Evolutionary conservation across 768 basidiomycete genomes (phyloP).

Genomic region (Gymnopilus dilepis): DNA sequence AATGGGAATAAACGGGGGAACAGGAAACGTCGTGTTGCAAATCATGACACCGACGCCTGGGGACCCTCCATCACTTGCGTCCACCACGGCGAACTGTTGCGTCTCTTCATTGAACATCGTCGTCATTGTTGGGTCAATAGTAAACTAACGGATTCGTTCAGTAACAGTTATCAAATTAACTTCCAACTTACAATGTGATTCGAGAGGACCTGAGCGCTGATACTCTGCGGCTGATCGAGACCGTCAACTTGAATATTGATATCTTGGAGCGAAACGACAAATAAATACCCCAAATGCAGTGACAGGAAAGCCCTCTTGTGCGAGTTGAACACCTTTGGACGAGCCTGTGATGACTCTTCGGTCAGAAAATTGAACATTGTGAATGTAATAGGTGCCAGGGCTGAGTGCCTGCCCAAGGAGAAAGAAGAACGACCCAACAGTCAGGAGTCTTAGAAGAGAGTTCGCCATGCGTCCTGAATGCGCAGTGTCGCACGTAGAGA

Average conservation of each 20-base stretch:
- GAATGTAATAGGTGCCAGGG: constrained; percentile 9
- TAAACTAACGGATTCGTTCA: not conserved
- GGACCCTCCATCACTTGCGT: constrained; percentile 14
- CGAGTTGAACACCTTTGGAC: not conserved
- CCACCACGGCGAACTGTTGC: constrained; percentile 18
- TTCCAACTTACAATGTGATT: constrained; percentile 13
- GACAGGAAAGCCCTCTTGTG: constrained; percentile 5
- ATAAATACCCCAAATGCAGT: constrained; percentile 3
- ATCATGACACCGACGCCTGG: constrained; percentile 14
- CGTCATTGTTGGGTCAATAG: constrained; percentile 13
- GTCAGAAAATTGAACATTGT: constrained; percentile 8
- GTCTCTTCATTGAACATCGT: constrained; percentile 15
- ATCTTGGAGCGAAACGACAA: not conserved
- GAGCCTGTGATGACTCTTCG: constrained; percentile 4
- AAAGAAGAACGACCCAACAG: not conserved
- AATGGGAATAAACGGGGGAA: constrained; percentile 9
- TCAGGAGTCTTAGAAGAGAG: not conserved
- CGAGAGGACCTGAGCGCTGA: constrained; percentile 3
- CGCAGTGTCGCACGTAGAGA: too few species aligned
- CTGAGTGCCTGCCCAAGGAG: not conserved
- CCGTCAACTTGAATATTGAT: not conserved
- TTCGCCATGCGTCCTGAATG: too few species aligned
- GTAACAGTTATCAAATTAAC: not conserved
- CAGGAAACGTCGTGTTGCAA: constrained; percentile 8
- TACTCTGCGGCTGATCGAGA: not conserved